Evolutionary conservation across 805 yeast species (phyloP).

Genomic region (Diddensiella transvaalensis): DNA sequence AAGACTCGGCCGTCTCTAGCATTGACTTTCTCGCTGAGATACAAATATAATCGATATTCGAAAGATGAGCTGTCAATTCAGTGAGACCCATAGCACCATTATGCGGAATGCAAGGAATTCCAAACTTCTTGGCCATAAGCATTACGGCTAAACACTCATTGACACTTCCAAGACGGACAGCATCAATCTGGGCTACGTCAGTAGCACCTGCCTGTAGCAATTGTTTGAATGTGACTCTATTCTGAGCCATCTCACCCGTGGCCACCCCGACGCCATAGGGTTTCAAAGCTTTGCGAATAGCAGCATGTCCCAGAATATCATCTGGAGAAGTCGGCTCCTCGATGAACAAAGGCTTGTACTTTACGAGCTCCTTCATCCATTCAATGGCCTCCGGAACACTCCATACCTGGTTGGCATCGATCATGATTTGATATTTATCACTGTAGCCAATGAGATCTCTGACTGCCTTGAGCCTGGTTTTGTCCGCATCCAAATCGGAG

Average conservation of each 20-base stretch:
- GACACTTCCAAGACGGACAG: constrained; percentile 35
- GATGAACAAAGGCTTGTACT: constrained; percentile 34
- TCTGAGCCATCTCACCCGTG: constrained; percentile 36
- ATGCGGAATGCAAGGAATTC: constrained; percentile 35
- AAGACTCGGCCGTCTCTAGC: constrained; percentile 32
- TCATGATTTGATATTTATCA: constrained; percentile 29
- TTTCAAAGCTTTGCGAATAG: constrained; percentile 29
- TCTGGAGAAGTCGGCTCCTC: constrained; percentile 38
- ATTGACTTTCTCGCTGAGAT: constrained; percentile 32
- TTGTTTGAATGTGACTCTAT: constrained; percentile 35
- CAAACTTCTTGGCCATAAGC: constrained; percentile 33
- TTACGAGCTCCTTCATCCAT: constrained; percentile 28
- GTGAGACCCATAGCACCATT: constrained; percentile 36
- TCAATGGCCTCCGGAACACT: constrained; percentile 35
- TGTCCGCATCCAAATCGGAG: constrained; percentile 35
- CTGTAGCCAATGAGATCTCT: constrained; percentile 28
- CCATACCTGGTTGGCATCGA: constrained; percentile 38
- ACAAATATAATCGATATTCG: constrained; percentile 31
- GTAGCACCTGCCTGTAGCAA: constrained; percentile 30
- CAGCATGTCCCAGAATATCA: constrained; percentile 33
- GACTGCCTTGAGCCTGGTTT: constrained; percentile 34
- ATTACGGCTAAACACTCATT: constrained; percentile 35
- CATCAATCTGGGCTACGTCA: constrained; percentile 33
- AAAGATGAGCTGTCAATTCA: constrained; percentile 34
- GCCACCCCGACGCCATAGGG: constrained; percentile 34